Percentiles rank a stretch among this genome's conserved stretches.
These are phyloP conservation scores for Sporisorium scitamineum DNA, from an alignment of 1,284 basidiomycete genomes.

Conservation along the genomic window DNA sequence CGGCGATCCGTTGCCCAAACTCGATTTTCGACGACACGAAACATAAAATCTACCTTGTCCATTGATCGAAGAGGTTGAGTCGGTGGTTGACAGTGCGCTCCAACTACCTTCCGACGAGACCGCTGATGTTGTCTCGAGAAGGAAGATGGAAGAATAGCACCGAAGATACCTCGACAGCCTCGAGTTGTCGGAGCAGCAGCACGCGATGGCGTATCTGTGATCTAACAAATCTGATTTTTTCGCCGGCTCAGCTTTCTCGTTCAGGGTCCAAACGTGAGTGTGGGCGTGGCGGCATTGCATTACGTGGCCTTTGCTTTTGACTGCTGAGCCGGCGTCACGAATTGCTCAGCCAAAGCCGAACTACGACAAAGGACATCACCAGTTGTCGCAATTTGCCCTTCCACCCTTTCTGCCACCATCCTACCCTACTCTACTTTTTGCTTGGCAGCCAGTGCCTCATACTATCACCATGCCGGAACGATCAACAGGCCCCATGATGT, in stretches of 20 bases:
- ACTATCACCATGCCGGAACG: constrained; percentile 40
- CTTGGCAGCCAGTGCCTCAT: neutral
- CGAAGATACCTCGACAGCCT: neutral
- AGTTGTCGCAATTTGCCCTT: neutral
- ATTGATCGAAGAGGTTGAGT: neutral
- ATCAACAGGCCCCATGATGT: constrained; percentile 59
- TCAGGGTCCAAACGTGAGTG: constrained; percentile 5
- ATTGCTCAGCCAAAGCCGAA: constrained; percentile 16
- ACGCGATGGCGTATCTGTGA: too few relatives aligned
- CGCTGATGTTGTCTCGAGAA: too few relatives aligned
- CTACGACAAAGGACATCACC: constrained; percentile 2
- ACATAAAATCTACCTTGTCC: neutral
- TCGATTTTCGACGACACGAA: neutral
- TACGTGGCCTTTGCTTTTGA: constrained; percentile 8
- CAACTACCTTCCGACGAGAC: neutral
- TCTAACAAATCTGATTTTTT: neutral
- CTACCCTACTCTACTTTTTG: neutral
- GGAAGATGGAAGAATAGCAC: neutral
- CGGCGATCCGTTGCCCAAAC: neutral
- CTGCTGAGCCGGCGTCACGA: neutral
- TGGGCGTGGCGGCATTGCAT: neutral
- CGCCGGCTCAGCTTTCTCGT: neutral
- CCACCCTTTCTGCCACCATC: neutral
- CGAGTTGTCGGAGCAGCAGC: neutral
- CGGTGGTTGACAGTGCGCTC: neutral